Evolutionary conservation across 2,329 filamentous ascomycete genomes (phyloP).

Genomic region (Fusarium sp.): DNA sequence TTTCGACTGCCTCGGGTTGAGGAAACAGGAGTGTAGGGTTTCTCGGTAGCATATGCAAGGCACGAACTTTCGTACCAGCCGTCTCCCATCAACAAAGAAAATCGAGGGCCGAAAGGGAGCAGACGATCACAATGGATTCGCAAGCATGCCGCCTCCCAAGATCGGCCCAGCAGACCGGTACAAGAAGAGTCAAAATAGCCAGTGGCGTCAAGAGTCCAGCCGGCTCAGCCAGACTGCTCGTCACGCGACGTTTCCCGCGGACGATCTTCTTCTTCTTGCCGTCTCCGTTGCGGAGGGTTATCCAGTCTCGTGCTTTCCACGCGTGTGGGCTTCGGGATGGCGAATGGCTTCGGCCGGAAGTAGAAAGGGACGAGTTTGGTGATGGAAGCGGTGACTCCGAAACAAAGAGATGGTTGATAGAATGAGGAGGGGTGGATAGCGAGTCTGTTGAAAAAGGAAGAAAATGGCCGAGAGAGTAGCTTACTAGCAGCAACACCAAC

Average conservation of each 20-base stretch:
- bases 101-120: background rate
- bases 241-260: background rate
- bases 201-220: no score
- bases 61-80: background rate
- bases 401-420: background rate
- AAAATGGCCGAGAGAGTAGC: background rate
- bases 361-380: constrained; percentile 18
- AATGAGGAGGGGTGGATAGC: background rate
- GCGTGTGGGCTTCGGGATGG: constrained; percentile 4
- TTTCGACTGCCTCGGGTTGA: background rate
- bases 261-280: background rate
- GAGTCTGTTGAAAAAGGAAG: constrained; percentile 2
- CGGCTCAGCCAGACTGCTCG: background rate
- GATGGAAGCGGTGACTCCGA: background rate
- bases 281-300: background rate
- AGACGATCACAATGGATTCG: no score
- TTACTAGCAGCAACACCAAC: constrained; percentile 3
- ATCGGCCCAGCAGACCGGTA: no score
- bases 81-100: background rate
- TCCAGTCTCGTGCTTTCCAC: constrained; percentile 19
- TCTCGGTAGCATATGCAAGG: background rate
- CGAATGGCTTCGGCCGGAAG: constrained; percentile 16
- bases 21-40: background rate
- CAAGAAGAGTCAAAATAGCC: no score
- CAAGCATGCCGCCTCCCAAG: no score